Evolutionary conservation across 768 basidiomycete species (phyloP).

Genomic region (Leccinum imitatum): DNA sequence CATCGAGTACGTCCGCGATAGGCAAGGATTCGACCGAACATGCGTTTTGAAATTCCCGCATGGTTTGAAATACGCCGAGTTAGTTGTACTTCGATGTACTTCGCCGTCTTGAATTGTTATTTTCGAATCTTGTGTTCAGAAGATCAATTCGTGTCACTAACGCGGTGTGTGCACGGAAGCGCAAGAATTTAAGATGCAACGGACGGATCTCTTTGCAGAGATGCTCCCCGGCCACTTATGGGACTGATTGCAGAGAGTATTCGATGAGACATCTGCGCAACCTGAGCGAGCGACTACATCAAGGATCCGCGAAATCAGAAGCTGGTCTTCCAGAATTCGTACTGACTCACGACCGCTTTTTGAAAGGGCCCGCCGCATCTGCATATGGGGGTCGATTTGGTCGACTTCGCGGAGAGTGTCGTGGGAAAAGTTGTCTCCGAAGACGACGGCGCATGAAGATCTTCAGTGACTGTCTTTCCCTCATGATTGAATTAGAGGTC

Average conservation of each 20-base stretch:
- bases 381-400: neutral
- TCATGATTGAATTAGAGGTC: conserved; percentile 5
- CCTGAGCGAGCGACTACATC: neutral
- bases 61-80: conserved; percentile 3
- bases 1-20: conserved; percentile 79
- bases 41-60: conserved; percentile 50
- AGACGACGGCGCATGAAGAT: conserved; percentile 7
- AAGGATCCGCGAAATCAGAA: conserved; percentile 6
- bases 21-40: conserved; percentile 92
- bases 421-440: conserved; percentile 19
- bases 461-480: neutral
- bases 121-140: neutral
- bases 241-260: neutral
- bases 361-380: neutral
- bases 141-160: conserved; percentile 7
- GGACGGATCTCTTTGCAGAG: conserved; percentile 11
- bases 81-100: conserved; percentile 1
- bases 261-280: neutral
- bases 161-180: conserved; percentile 1
- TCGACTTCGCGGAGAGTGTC: conserved; percentile 10
- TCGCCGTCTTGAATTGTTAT: conserved; percentile 1
- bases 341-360: neutral
- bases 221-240: conserved; percentile 3
- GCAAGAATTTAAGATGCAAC: conserved; percentile 4
- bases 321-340: neutral